Base-by-base conservation (phyloP, 441 rosid species). In the Hura crepitans region DNA sequence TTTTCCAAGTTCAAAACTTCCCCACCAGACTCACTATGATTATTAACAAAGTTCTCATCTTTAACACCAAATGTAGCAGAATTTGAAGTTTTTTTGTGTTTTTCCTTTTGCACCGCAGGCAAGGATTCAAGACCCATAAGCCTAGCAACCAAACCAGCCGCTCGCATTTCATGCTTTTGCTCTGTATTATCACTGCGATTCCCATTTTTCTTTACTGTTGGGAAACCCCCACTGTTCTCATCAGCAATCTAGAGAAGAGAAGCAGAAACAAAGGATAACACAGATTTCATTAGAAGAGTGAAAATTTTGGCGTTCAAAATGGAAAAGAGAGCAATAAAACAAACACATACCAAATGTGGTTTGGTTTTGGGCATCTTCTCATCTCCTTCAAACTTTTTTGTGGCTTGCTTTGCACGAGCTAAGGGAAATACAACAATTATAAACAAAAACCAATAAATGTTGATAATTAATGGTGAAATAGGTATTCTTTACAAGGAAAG, bases 121-220 rank as follows among this genome's bases (percentile, higher is more conserved):
- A 94, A 75, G 45, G 97, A 87, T 33, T 94, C 98, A 67, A 93
- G 96, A n/a, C 98, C 98, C 98, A 93, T 93, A 31, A 91, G 82
- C 85, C 90, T 87, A 35, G 96, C 98, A 65, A 93, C 97, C 80
- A 93, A 79, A 75, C 93, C 75, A 1, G 95, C 95, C 66, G 89
- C 47, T 72, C 74, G 77, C 88, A 87, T 89, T 56, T 87, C 96
- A 68, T 79, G 85, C 80, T 83, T 88, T 35, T 69, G 80, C 56
- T 78, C 78, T 56, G 47, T 69, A 57, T 58, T 74, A 23, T 62
- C 73, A 69, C 50, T 20, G 30, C 69, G 78, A 66, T 28, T 70
- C 45, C 79, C 71, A 61, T 73, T 88, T 73, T 76, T 83, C 82
- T 82, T 86, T 65, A 67, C 47, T 80, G 61, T 77, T 0, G 87